Conservation (phyloP, 2,329 filamentous ascomycete genomes). For the Gyromitra esculenta region DNA sequence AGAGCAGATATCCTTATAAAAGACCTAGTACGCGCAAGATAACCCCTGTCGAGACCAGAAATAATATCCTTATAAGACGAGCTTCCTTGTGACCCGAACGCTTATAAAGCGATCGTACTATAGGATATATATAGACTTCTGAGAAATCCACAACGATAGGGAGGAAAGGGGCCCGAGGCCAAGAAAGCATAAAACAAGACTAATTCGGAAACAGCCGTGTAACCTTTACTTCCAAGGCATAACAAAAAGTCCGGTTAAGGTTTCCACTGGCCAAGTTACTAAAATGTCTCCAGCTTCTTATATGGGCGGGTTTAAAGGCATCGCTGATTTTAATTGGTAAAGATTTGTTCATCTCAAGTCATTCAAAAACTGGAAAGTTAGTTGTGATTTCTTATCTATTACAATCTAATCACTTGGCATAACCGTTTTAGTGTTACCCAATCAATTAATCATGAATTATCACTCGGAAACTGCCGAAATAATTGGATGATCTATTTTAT, state of each 20-base stretch:
- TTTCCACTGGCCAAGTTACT: background rate
- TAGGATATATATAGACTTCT: background rate
- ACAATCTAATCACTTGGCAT: too few species aligned
- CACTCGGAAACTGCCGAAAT: background rate
- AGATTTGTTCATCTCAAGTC: background rate
- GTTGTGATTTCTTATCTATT: too few species aligned
- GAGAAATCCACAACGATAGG: background rate
- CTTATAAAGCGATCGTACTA: too few species aligned
- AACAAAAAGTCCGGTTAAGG: slow-evolving; percentile 7
- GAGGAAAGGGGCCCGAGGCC: background rate
- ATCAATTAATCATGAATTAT: background rate
- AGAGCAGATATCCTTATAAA: too few species aligned
- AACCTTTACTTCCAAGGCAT: slow-evolving; percentile 23
- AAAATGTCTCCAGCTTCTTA: background rate
- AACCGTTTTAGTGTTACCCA: too few species aligned
- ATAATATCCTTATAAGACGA: too few species aligned
- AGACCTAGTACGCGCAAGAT: too few species aligned
- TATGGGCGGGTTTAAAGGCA: background rate
- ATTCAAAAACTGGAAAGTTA: too few species aligned
- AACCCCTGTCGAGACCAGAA: too few species aligned
- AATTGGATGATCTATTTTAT: too few species aligned
- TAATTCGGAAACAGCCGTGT: background rate
- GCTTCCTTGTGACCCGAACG: too few species aligned
- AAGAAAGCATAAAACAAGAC: slow-evolving; percentile 28
- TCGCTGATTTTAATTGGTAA: background rate